Evolutionary conservation across 2,329 filamentous ascomycete genomes (phyloP).

Genomic region (Sodiomyces alkalinus): DNA sequence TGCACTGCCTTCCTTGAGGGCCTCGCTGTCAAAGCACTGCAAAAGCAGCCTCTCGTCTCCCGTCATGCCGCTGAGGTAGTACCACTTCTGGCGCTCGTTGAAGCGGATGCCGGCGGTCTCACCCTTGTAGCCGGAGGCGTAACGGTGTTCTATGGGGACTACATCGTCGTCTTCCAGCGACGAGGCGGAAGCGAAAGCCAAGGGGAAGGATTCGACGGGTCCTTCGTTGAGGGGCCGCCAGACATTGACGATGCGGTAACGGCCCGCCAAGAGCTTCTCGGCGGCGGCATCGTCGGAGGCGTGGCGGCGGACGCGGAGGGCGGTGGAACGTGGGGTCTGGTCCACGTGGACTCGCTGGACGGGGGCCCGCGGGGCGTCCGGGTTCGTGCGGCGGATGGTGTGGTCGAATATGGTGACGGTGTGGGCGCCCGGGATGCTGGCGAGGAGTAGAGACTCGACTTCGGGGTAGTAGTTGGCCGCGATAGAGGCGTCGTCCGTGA

Average conservation of each 20-base stretch:
- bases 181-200: constrained; percentile 53
- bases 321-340: constrained; percentile 55
- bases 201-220: constrained; percentile 49
- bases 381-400: constrained; percentile 57
- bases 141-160: constrained; percentile 58
- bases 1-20: constrained; percentile 27
- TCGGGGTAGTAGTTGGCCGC: constrained; percentile 68
- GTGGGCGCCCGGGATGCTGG: constrained; percentile 48
- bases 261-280: constrained; percentile 44
- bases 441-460: constrained; percentile 55
- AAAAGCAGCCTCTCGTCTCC: constrained; percentile 58
- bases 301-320: constrained; percentile 52
- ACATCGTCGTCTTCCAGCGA: constrained; percentile 48
- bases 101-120: constrained; percentile 58
- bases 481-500: constrained; percentile 56
- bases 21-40: constrained; percentile 63
- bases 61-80: constrained; percentile 67
- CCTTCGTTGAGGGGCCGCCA: constrained; percentile 53
- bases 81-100: constrained; percentile 52
- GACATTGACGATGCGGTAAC: constrained; percentile 77
- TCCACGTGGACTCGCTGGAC: constrained; percentile 70
- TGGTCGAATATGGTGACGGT: constrained; percentile 72
- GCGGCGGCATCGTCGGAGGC: constrained; percentile 45
- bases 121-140: constrained; percentile 50
- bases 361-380: constrained; percentile 46